Conservation (phyloP, 2,329 filamentous ascomycete genomes). For the Microdochium paspali region DNA sequence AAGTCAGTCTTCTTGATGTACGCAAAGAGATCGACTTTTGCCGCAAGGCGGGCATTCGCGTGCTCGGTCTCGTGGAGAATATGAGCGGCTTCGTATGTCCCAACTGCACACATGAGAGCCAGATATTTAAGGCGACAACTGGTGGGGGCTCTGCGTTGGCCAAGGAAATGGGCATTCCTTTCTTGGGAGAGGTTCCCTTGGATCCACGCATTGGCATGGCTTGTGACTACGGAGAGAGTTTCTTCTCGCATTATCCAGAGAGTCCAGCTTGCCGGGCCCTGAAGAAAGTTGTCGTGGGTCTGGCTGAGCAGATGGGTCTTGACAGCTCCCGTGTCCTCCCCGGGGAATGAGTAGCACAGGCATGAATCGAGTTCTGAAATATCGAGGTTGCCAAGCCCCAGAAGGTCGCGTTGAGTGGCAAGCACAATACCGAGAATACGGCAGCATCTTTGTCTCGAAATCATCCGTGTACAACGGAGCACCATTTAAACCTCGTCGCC, state of each 20-base stretch:
- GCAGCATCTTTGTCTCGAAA: no score
- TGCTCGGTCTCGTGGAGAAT: constrained; percentile 90
- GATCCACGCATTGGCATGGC: constrained; percentile 94
- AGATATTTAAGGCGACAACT: constrained; percentile 88
- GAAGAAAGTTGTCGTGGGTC: constrained; percentile 65
- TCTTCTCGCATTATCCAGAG: constrained; percentile 87
- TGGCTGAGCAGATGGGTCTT: constrained; percentile 58
- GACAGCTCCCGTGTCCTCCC: constrained; percentile 44
- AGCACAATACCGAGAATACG: no score
- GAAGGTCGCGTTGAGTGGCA: no score
- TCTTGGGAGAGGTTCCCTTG: constrained; percentile 80
- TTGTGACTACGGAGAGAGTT: constrained; percentile 96
- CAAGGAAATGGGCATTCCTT: constrained; percentile 78
- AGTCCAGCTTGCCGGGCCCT: constrained; percentile 83
- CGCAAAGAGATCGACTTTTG: constrained; percentile 98
- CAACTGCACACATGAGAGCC: constrained; percentile 69
- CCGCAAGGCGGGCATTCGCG: constrained; percentile 79
- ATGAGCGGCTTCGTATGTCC: constrained; percentile 98
- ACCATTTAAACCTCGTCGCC: no score
- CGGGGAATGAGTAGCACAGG: constrained; percentile 19
- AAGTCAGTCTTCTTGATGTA: constrained; percentile 85
- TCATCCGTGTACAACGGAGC: no score
- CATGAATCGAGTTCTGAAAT: not conserved
- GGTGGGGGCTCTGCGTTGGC: constrained; percentile 77
- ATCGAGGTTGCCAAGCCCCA: no score